phyloP scores from a whole-genome alignment of 2,329 filamentous ascomycete genomes.

The Fusarium virguliforme region DNA sequence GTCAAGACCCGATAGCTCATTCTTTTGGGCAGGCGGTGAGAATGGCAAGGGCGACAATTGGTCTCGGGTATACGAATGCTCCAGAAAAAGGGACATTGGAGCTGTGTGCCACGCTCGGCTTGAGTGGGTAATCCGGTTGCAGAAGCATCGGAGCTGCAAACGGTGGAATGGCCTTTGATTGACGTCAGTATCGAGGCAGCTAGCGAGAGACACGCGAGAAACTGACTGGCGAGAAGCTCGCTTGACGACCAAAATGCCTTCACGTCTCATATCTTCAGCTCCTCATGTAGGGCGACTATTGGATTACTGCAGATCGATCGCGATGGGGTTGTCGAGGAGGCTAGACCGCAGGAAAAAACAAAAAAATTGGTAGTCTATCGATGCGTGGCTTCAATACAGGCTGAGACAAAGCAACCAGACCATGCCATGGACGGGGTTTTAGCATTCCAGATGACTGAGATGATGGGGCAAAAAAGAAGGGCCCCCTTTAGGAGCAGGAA shows the following conservation, averaged over 20 bases:
- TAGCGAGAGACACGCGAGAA: constrained; percentile 5
- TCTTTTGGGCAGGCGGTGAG: constrained; percentile 5
- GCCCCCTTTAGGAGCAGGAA: constrained; percentile 9
- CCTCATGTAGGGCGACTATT: constrained; percentile 6
- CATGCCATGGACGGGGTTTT: constrained; percentile 1
- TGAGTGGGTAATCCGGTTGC: constrained; percentile 4
- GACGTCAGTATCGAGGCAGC: neutral
- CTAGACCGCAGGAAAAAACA: neutral
- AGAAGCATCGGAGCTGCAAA: neutral
- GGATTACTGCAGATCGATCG: neutral
- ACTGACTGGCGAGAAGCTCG: too few relatives aligned
- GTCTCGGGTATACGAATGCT: constrained; percentile 1
- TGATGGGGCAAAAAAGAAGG: constrained; percentile 11
- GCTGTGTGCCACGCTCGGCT: neutral
- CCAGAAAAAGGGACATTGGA: neutral
- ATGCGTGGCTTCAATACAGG: constrained; percentile 9
- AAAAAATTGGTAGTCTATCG: constrained; percentile 1
- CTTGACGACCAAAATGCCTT: neutral
- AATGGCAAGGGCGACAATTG: neutral
- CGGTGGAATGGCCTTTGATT: constrained; percentile 9
- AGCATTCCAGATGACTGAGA: constrained; percentile 10
- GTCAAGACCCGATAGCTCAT: neutral
- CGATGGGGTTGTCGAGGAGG: neutral
- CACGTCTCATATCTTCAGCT: neutral
- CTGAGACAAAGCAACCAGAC: constrained; percentile 8